These are phyloP conservation scores for Sisymbrium irio DNA, from an alignment of 345 rosid species.

Conservation along the genomic window DNA sequence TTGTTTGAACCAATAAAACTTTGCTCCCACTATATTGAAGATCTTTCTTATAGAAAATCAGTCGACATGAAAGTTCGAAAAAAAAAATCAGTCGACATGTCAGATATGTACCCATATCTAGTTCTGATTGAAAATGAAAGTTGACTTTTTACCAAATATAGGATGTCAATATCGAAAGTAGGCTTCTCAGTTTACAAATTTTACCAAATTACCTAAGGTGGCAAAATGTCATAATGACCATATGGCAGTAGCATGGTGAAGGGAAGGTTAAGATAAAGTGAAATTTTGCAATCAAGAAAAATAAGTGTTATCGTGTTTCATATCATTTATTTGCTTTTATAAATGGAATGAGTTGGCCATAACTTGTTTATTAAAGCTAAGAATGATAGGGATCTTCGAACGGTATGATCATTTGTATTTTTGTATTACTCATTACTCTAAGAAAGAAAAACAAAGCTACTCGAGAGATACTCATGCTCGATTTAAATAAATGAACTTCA, in stretches of 20 bases:
- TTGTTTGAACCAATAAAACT: neutral
- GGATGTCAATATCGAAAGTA: constrained; percentile 4
- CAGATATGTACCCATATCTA: no score
- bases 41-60: no score
- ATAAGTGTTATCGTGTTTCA: neutral
- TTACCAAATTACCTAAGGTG: neutral
- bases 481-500: no score
- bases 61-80: no score
- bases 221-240: neutral
- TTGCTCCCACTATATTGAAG: neutral
- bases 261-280: neutral
- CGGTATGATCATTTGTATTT: neutral
- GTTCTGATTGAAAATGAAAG: constrained; percentile 15
- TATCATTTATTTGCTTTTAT: neutral
- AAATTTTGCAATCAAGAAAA: neutral
- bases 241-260: neutral
- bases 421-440: neutral
- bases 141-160: constrained; percentile 20
- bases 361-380: neutral
- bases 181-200: neutral
- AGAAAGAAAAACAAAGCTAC: neutral
- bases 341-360: neutral
- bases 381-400: neutral
- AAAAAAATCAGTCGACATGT: neutral
- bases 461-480: neutral